These are phyloP conservation scores for Sarocladiaceae sp. DNA, from an alignment of 2,329 filamentous ascomycete genomes.

Conservation along the genomic window DNA sequence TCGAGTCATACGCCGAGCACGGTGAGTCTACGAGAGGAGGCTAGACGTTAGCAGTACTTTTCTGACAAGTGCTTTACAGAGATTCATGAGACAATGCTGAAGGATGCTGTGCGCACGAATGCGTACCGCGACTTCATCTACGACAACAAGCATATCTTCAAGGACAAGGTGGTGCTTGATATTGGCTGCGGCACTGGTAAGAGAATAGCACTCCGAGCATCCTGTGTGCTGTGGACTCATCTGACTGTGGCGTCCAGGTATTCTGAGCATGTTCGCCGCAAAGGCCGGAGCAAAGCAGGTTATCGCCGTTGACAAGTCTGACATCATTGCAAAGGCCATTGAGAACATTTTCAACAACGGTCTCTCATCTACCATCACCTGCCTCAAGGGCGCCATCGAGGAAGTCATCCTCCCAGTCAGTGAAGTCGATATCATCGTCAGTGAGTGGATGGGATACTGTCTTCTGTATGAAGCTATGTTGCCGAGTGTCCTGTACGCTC, in stretches of 20 bases:
- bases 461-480: conserved; percentile 95
- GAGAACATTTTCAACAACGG: conserved; percentile 81
- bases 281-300: conserved; percentile 81
- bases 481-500: conserved; percentile 80
- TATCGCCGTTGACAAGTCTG: conserved; percentile 86
- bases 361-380: conserved; percentile 67
- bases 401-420: conserved; percentile 72
- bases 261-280: conserved; percentile 91
- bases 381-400: conserved; percentile 79
- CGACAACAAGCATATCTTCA: conserved; percentile 80
- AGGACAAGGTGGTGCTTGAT: conserved; percentile 80
- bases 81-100: conserved; percentile 94
- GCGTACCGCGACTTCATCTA: conserved; percentile 95
- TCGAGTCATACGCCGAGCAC: conserved; percentile 55
- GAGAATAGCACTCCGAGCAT: conserved; percentile 12
- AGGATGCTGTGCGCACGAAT: conserved; percentile 81
- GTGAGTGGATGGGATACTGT: conserved; percentile 97
- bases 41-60: neutral
- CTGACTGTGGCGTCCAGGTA: conserved; percentile 42
- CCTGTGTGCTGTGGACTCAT: neutral
- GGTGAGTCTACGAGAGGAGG: conserved; percentile 36
- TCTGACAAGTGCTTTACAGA: conserved; percentile 37
- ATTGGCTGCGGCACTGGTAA: conserved; percentile 74
- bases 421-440: conserved; percentile 89
- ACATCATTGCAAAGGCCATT: conserved; percentile 79